phyloP scores from a whole-genome alignment of 768 basidiomycete genomes.

The Hygrophoropsis aurantiaca region DNA sequence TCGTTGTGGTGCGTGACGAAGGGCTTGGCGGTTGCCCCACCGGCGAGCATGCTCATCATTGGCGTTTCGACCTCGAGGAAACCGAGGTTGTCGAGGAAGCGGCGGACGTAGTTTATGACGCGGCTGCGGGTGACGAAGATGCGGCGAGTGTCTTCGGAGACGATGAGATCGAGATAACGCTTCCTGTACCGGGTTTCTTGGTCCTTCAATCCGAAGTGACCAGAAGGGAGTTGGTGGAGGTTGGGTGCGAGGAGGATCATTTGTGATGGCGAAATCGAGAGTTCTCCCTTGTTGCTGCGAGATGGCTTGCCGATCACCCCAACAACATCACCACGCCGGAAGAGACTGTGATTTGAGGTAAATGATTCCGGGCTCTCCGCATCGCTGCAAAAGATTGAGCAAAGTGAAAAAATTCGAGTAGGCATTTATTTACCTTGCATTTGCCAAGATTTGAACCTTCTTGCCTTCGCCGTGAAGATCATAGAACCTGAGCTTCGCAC shows the following conservation, averaged over 20 bases:
- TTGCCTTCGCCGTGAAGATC: conserved; percentile 90
- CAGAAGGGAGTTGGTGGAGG: conserved; percentile 91
- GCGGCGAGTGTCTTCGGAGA: conserved; percentile 85
- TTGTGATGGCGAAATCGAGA: conserved; percentile 79
- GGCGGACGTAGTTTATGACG: conserved; percentile 91
- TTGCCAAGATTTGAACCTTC: conserved; percentile 96
- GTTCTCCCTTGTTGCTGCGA: conserved; percentile 93
- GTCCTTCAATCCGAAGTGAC: conserved; percentile 94
- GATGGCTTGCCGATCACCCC: conserved; percentile 88
- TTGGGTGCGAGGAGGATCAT: conserved; percentile 93
- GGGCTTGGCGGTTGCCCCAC: conserved; percentile 98
- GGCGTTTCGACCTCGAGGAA: conserved; percentile 99
- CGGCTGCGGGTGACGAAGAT: conserved; percentile 88
- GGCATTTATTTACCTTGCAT: conserved; percentile 73
- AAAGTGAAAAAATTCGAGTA: conserved; percentile 30
- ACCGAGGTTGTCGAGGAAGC: conserved; percentile 84
- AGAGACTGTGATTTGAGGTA: conserved; percentile 71
- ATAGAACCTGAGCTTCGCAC: conserved; percentile 89
- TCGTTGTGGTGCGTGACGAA: conserved; percentile 99
- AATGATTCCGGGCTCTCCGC: conserved; percentile 65
- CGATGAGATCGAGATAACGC: conserved; percentile 97
- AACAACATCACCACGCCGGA: conserved; percentile 95
- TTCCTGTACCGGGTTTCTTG: conserved; percentile 97
- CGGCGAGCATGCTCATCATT: conserved; percentile 94
- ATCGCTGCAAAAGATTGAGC: conserved; percentile 45